phyloP scores from a whole-genome alignment of 164 flowering plant genomes.

The Sedum album region DNA sequence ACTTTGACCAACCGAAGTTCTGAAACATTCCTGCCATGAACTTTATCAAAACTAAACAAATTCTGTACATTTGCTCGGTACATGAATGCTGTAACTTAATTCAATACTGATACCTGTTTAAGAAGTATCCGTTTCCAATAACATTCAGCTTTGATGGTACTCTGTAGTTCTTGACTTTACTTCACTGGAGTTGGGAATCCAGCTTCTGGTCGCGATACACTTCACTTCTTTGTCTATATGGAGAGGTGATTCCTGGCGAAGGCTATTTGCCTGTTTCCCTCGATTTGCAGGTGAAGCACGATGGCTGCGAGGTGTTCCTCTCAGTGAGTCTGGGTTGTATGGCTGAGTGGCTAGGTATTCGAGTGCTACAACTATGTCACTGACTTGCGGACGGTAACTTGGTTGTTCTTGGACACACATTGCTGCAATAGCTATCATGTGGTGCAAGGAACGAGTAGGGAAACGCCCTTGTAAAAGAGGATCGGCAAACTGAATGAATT shows the following conservation, averaged over 20 bases:
- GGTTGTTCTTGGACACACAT: no score
- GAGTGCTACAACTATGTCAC: no score
- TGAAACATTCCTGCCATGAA: no score
- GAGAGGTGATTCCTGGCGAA: neutral
- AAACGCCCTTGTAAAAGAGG: no score
- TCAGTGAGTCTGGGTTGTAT: constrained; percentile 19
- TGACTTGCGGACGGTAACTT: no score
- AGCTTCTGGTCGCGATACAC: neutral
- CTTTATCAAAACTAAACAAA: neutral
- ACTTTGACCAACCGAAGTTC: no score
- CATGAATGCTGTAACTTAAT: neutral
- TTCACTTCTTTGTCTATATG: neutral
- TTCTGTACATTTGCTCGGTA: neutral
- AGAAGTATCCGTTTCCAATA: no score
- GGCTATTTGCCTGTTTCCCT: neutral
- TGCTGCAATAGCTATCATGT: no score
- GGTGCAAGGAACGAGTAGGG: no score
- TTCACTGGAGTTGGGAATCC: neutral
- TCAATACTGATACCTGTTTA: no score
- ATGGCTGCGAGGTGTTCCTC: constrained; percentile 9
- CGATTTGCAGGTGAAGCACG: neutral
- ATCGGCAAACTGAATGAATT: constrained; percentile 44
- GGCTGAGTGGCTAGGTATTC: no score
- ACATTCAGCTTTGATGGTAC: neutral
- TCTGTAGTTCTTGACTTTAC: neutral